These are phyloP conservation scores for Xylariomycetidae sp. DNA, from an alignment of 2,329 filamentous ascomycete genomes.

Conservation along the genomic window DNA sequence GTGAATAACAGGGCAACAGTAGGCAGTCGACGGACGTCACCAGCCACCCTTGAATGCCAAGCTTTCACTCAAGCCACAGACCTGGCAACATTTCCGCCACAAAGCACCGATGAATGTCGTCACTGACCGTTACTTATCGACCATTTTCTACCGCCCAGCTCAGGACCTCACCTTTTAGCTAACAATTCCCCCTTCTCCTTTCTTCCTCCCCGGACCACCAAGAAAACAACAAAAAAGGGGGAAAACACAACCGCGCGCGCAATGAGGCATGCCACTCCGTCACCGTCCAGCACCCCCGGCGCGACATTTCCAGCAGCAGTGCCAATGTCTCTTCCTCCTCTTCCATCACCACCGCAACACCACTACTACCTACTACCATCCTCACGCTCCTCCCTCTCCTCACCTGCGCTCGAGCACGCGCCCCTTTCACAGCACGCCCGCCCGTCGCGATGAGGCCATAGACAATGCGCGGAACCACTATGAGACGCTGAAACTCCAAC, in stretches of 20 bases:
- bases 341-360: slow-evolving; percentile 1
- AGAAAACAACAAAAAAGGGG: background rate
- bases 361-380: slow-evolving; percentile 1
- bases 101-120: background rate
- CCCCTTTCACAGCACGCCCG: slow-evolving; percentile 41
- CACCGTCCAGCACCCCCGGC: slow-evolving; percentile 18
- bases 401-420: slow-evolving; percentile 4
- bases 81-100: background rate
- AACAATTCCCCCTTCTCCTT: background rate
- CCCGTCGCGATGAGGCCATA: slow-evolving; percentile 29
- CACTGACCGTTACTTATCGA: background rate
- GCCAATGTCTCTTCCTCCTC: slow-evolving; percentile 12
- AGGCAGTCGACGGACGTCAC: no score
- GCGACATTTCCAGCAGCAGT: slow-evolving; percentile 13
- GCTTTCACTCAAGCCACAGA: no score
- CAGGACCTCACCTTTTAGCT: background rate
- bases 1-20: no score
- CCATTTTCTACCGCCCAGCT: background rate
- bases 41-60: no score
- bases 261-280: slow-evolving; percentile 62
- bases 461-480: slow-evolving; percentile 63
- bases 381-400: background rate
- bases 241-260: slow-evolving; percentile 29
- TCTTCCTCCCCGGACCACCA: background rate
- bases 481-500: slow-evolving; percentile 69